Evolutionary conservation across 2,329 filamentous ascomycete species (phyloP).

Genomic region (Chrysoporthe cubensis): DNA sequence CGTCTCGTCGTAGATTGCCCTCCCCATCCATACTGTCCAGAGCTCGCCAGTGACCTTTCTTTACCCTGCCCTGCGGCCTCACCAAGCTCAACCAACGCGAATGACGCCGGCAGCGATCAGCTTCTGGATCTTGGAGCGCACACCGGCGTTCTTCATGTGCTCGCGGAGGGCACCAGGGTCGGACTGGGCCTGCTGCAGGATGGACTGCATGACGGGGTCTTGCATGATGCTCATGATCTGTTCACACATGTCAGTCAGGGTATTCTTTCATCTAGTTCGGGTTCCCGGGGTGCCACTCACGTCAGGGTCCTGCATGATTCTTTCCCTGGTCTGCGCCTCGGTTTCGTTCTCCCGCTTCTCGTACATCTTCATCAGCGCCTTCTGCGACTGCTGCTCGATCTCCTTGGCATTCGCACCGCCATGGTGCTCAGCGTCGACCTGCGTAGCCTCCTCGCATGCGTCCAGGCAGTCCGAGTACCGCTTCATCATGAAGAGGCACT

Average conservation of each 20-base stretch:
- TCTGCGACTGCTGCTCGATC: constrained; percentile 92
- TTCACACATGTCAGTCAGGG: constrained; percentile 13
- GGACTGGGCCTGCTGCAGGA: constrained; percentile 93
- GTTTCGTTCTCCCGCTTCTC: constrained; percentile 89
- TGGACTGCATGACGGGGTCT: constrained; percentile 97
- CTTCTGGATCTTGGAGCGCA: constrained; percentile 91
- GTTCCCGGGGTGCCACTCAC: constrained; percentile 53
- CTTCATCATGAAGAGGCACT: constrained; percentile 95
- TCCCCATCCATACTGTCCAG: neutral
- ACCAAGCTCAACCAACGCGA: constrained; percentile 60
- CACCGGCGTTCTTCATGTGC: constrained; percentile 91
- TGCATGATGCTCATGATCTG: constrained; percentile 88
- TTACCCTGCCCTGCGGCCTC: neutral
- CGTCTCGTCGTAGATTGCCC: constrained; percentile 23
- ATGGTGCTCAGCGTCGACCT: constrained; percentile 72
- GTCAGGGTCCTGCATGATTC: constrained; percentile 88
- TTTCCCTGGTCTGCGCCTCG: constrained; percentile 91
- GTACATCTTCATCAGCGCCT: constrained; percentile 90
- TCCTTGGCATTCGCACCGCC: constrained; percentile 81
- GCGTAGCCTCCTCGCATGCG: constrained; percentile 78
- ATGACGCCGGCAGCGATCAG: constrained; percentile 92
- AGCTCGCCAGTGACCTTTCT: neutral
- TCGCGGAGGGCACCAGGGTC: constrained; percentile 92
- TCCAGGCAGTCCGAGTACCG: constrained; percentile 96
- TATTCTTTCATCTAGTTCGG: neutral